These are phyloP conservation scores for Cladophialophora bantiana DNA, from an alignment of 2,329 filamentous ascomycete species.

Conservation along the genomic window DNA sequence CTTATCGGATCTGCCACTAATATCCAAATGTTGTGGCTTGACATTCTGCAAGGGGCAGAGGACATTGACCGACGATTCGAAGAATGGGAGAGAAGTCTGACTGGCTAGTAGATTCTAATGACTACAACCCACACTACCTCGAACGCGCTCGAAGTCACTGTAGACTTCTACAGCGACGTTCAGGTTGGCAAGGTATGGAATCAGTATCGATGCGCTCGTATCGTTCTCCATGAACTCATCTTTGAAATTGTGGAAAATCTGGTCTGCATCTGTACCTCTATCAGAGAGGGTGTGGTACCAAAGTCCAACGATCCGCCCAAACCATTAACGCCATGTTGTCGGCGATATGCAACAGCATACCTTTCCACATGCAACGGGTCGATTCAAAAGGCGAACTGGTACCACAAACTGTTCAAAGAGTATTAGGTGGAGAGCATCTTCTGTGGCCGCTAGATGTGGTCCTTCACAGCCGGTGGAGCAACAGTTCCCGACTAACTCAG, in stretches of 20 bases:
- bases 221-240: slow-evolving; percentile 10
- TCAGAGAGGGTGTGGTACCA: slow-evolving; percentile 1
- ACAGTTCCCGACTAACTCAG: not conserved
- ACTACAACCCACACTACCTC: not conserved
- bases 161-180: slow-evolving; percentile 14
- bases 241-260: slow-evolving; percentile 7
- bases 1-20: not conserved
- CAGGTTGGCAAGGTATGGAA: slow-evolving; percentile 14
- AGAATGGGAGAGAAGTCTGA: slow-evolving; percentile 4
- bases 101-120: not conserved
- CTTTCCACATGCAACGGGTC: slow-evolving; percentile 9
- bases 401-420: not conserved
- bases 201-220: slow-evolving; percentile 11
- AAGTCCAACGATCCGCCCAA: slow-evolving; percentile 8
- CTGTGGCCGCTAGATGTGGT: slow-evolving; percentile 11
- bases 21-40: not conserved
- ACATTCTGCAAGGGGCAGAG: not conserved
- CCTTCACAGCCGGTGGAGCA: slow-evolving; percentile 8
- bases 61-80: not conserved
- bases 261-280: not conserved
- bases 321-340: slow-evolving; percentile 8
- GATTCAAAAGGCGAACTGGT: slow-evolving; percentile 5
- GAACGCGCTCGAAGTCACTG: slow-evolving; percentile 2
- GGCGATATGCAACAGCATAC: slow-evolving; percentile 12
- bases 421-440: slow-evolving; percentile 6